Base-by-base conservation (phyloP, 345 rosid species). In the Dipteronia dyeriana region DNA sequence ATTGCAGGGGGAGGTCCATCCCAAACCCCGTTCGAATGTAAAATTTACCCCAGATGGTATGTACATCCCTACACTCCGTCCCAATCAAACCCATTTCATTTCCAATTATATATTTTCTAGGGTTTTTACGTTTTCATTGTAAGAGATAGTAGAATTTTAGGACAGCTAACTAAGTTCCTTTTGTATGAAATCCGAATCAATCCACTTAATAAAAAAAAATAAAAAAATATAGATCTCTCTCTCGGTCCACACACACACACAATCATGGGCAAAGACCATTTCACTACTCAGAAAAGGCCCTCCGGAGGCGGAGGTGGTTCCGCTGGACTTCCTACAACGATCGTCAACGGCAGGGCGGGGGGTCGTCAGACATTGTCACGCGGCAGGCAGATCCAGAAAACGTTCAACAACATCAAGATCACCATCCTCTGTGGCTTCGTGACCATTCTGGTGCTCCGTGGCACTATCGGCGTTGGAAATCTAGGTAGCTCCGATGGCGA, bases 351-450 rank as follows among this genome's bases (percentile, higher is more conserved):
- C 57, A 80, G 87, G 5, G 84, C 85, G 11, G 82, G 78, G 11
- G 82, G 78, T 66, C 80, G 84, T 5, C 67, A 79, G 0, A 57
- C 64, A 3, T 73, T 88, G 71, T 83, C 93, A 2, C 94, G 97
- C 20, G 97, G 98, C 16, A 86, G 92, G 82, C 94, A 90, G 97
- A 91, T 90, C 85, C 85, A 90, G 74, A 95, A 90, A 86, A 95
- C 96, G 16, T 93, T 95, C 87, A 91, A 90, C 83, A 93, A 89
- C 88, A 84, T 91, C 65, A 95, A 93, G 86, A 95, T 95, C 90
- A 95, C 97, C 0, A 86, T 95, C 77, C 97, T 92, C 43, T 95
- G 98, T 68, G 95, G 98, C 63, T 91, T 95, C 84, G 95, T 95
- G 54, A 93, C 99, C 43, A 90, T 95, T 54, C 94, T 95, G 77